These are phyloP conservation scores for Hypoxylon sp. DNA, from an alignment of 2,329 filamentous ascomycete species.

Conservation along the genomic window DNA sequence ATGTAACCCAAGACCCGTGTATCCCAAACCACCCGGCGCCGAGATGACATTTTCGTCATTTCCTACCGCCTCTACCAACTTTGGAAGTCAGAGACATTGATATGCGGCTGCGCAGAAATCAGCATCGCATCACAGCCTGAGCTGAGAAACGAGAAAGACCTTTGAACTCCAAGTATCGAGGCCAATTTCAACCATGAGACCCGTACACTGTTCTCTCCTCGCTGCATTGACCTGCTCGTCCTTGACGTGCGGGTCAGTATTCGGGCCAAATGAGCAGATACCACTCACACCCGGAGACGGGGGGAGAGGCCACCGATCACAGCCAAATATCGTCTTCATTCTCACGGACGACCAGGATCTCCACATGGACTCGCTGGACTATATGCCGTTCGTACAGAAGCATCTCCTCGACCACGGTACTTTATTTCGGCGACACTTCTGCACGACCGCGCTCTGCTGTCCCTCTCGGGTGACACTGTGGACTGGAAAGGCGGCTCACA, in stretches of 20 bases:
- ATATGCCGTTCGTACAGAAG: conserved; percentile 65
- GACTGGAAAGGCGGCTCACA: conserved; percentile 73
- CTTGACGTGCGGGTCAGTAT: conserved; percentile 7
- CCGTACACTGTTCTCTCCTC: background rate
- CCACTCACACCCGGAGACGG: conserved; percentile 15
- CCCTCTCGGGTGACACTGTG: conserved; percentile 70
- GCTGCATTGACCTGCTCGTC: background rate
- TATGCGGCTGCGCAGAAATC: background rate
- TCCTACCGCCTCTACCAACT: background rate
- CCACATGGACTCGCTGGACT: conserved; percentile 66
- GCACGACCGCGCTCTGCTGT: conserved; percentile 72
- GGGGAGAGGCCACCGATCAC: background rate
- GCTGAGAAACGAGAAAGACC: background rate
- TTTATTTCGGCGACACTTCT: conserved; percentile 68
- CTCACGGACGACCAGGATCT: conserved; percentile 74
- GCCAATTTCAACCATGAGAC: background rate
- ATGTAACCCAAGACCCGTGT: background rate
- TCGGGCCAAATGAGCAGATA: conserved; percentile 34
- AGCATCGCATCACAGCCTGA: background rate
- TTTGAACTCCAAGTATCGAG: background rate
- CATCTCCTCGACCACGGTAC: conserved; percentile 66
- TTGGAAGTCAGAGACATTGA: background rate
- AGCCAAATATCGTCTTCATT: conserved; percentile 70
- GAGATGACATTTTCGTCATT: no score
- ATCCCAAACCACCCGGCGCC: background rate